These are phyloP conservation scores for Pezicula radicicola DNA, from an alignment of 2,329 filamentous ascomycete species.

Conservation along the genomic window DNA sequence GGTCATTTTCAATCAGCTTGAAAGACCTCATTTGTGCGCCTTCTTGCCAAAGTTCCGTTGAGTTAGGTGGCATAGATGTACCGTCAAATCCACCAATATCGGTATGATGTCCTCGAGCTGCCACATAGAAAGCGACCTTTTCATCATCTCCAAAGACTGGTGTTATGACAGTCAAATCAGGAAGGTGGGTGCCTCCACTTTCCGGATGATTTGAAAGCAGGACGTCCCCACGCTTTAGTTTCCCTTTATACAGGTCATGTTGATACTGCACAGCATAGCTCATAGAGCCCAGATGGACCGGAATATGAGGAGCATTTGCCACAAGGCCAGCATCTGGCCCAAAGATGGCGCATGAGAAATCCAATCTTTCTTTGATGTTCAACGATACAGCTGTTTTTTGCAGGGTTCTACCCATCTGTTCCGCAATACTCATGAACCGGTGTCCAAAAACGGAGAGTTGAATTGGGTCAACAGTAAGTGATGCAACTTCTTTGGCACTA, in stretches of 20 bases:
- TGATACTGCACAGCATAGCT: conserved; percentile 64
- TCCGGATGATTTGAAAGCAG: conserved; percentile 78
- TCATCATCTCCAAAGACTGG: conserved; percentile 65
- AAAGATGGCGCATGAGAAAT: conserved; percentile 78
- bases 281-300: conserved; percentile 77
- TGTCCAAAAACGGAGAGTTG: conserved; percentile 72
- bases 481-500: conserved; percentile 33
- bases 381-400: conserved; percentile 76
- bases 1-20: conserved; percentile 69
- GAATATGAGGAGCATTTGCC: conserved; percentile 73
- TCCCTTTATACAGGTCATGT: conserved; percentile 73
- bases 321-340: conserved; percentile 71
- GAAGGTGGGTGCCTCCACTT: conserved; percentile 76
- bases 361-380: conserved; percentile 76
- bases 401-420: conserved; percentile 76
- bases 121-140: conserved; percentile 71
- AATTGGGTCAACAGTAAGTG: conserved; percentile 62
- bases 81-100: background rate
- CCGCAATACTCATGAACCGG: too few relatives aligned
- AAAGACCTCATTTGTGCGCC: conserved; percentile 58
- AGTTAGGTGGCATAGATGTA: conserved; percentile 71
- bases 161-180: conserved; percentile 77
- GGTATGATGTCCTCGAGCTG: conserved; percentile 1
- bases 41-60: conserved; percentile 60
- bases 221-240: conserved; percentile 72